phyloP scores from a whole-genome alignment of 805 yeast species.

The Dipodascopsis uninucleata region DNA sequence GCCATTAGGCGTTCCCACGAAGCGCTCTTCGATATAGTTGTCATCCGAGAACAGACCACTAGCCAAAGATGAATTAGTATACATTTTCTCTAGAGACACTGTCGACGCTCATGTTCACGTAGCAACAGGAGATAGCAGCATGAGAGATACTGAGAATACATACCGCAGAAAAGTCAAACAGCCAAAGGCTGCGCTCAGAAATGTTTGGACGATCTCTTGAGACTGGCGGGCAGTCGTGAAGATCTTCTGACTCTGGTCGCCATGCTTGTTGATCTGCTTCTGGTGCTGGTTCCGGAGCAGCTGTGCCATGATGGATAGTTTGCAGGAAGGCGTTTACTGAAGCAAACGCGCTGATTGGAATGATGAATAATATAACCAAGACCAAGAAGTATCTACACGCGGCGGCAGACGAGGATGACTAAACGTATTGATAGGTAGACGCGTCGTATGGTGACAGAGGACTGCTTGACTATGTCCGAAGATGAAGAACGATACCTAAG shows the following conservation, averaged over 20 bases:
- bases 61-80: not conserved
- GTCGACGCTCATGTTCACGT: no score
- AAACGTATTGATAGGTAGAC: not conserved
- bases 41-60: slow-evolving; percentile 58
- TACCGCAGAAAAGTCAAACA: slow-evolving; percentile 49
- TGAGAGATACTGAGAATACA: not conserved
- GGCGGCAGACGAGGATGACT: no score
- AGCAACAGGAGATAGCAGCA: not conserved
- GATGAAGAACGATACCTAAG: no score
- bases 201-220: slow-evolving; percentile 47
- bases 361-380: no score
- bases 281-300: slow-evolving; percentile 7
- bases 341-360: no score
- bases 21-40: slow-evolving; percentile 48
- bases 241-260: slow-evolving; percentile 6
- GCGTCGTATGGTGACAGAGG: no score
- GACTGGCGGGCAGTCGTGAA: slow-evolving; percentile 34
- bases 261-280: slow-evolving; percentile 5
- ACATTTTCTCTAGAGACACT: no score
- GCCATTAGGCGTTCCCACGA: slow-evolving; percentile 39
- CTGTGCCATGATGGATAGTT: slow-evolving; percentile 18
- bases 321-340: no score
- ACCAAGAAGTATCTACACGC: no score
- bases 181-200: slow-evolving; percentile 52
- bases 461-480: no score